phyloP scores from a whole-genome alignment of 2,329 filamentous ascomycete genomes.

The Aspergillus costaricaensis region DNA sequence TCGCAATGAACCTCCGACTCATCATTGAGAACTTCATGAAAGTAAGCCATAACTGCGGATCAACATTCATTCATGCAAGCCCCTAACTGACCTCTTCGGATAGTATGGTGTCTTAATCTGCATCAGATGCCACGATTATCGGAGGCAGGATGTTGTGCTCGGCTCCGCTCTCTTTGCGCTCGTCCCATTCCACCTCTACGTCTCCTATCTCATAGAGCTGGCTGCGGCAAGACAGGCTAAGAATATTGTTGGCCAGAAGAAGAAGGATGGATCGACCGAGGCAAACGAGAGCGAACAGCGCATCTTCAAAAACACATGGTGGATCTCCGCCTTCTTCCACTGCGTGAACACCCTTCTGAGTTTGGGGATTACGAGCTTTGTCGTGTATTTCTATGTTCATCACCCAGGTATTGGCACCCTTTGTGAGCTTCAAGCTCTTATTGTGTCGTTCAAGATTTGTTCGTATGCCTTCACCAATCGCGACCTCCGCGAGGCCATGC shows the following conservation, averaged over 20 bases:
- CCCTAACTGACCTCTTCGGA: constrained; percentile 5
- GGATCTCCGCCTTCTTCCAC: constrained; percentile 76
- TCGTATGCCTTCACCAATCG: constrained; percentile 97
- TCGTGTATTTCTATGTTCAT: constrained; percentile 88
- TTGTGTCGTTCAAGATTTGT: constrained; percentile 94
- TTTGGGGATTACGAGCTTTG: constrained; percentile 75
- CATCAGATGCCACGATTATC: constrained; percentile 84
- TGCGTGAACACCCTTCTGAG: constrained; percentile 80
- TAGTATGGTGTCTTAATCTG: constrained; percentile 96
- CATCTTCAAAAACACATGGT: constrained; percentile 74
- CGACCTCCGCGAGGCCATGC: constrained; percentile 85
- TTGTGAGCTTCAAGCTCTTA: constrained; percentile 86
- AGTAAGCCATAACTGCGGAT: constrained; percentile 48
- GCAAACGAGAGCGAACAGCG: constrained; percentile 61
- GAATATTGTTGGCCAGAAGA: constrained; percentile 61
- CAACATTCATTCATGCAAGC: neutral
- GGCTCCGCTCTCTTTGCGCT: constrained; percentile 79
- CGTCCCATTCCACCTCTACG: constrained; percentile 86
- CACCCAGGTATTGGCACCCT: constrained; percentile 92
- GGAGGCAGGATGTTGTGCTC: constrained; percentile 72
- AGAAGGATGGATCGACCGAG: constrained; percentile 58
- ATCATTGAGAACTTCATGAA: constrained; percentile 98
- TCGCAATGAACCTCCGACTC: constrained; percentile 88
- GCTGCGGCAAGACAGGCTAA: constrained; percentile 79
- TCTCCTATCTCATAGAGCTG: constrained; percentile 87